A percentile compares a stretch with the other conserved stretches of the same genome.
Evolutionary conservation across 2,329 filamentous ascomycete genomes (phyloP).

Genomic region (Chrysoporthe puriensis): DNA sequence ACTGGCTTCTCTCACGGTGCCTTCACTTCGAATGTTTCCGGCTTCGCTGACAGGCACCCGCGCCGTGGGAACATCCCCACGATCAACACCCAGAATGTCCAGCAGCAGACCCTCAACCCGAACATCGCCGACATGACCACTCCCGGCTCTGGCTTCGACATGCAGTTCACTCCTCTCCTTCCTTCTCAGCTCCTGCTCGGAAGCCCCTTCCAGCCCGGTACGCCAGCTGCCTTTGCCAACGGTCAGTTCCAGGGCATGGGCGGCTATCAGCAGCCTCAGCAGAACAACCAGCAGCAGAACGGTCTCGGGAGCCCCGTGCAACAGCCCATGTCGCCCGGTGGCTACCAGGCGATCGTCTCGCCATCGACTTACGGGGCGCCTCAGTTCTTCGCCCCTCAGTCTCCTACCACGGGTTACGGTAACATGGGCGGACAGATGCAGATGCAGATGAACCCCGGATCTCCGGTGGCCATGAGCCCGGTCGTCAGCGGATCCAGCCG

Average conservation of each 20-base stretch:
- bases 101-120: slow-evolving; percentile 45
- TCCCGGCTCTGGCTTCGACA: slow-evolving; percentile 88
- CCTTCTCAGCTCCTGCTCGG: slow-evolving; percentile 93
- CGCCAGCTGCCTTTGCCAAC: slow-evolving; percentile 84
- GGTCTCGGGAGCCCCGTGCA: slow-evolving; percentile 76
- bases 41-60: slow-evolving; percentile 85
- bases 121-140: slow-evolving; percentile 77
- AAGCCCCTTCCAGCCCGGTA: slow-evolving; percentile 95
- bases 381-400: slow-evolving; percentile 84
- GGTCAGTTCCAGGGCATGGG: slow-evolving; percentile 89
- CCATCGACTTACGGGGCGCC: slow-evolving; percentile 81
- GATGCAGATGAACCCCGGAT: slow-evolving; percentile 65
- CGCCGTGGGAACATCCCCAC: slow-evolving; percentile 84
- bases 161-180: slow-evolving; percentile 97
- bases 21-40: slow-evolving; percentile 83
- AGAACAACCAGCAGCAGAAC: slow-evolving; percentile 57
- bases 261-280: slow-evolving; percentile 69
- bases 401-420: slow-evolving; percentile 77
- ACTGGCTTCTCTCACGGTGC: slow-evolving; percentile 93
- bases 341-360: slow-evolving; percentile 84
- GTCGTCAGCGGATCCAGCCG: slow-evolving; percentile 89
- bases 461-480: slow-evolving; percentile 76
- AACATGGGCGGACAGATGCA: slow-evolving; percentile 63
- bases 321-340: slow-evolving; percentile 76
- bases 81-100: slow-evolving; percentile 82